Evolutionary conservation across 176 grass and related monocot species (phyloP).

Genomic region (Leersia perrieri): DNA sequence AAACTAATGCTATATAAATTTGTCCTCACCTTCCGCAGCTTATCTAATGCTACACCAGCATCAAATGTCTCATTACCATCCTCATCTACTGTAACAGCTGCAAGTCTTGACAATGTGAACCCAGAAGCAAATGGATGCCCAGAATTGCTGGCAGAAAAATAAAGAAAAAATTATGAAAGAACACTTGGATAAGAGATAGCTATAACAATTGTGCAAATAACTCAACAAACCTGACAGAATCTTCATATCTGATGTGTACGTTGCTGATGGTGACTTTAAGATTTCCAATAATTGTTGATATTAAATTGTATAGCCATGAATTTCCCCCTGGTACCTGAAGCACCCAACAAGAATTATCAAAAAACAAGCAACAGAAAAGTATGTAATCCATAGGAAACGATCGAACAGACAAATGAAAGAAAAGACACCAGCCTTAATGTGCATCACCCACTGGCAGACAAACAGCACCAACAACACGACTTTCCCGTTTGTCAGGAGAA

Average conservation of each 20-base stretch:
- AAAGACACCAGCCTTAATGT: not conserved
- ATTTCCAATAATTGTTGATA: conserved; percentile 93
- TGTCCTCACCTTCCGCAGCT: conserved; percentile 78
- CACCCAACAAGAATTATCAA: conserved; percentile 29
- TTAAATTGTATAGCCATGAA: conserved; percentile 87
- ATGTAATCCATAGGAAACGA: not conserved
- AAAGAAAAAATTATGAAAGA: conserved; percentile 2
- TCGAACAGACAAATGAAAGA: not conserved
- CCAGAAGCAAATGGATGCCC: conserved; percentile 91
- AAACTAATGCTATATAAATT: conserved; percentile 1
- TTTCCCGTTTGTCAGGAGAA: not conserved
- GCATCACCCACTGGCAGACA: not conserved
- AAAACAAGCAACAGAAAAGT: conserved; percentile 14
- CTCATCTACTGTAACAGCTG: conserved; percentile 90
- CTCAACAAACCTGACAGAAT: conserved; percentile 72
- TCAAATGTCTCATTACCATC: conserved; percentile 96
- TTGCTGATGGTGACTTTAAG: conserved; percentile 98
- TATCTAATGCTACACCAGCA: conserved; percentile 94
- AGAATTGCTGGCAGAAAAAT: conserved; percentile 57
- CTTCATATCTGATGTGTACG: conserved; percentile 98
- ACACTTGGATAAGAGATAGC: conserved; percentile 27
- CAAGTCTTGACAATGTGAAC: conserved; percentile 91
- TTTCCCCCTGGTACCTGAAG: conserved; percentile 66
- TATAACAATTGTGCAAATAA: conserved; percentile 22
- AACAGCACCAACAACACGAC: not conserved